These are phyloP conservation scores for Colletotrichum scovillei DNA, from an alignment of 2,329 filamentous ascomycete species.

Conservation along the genomic window DNA sequence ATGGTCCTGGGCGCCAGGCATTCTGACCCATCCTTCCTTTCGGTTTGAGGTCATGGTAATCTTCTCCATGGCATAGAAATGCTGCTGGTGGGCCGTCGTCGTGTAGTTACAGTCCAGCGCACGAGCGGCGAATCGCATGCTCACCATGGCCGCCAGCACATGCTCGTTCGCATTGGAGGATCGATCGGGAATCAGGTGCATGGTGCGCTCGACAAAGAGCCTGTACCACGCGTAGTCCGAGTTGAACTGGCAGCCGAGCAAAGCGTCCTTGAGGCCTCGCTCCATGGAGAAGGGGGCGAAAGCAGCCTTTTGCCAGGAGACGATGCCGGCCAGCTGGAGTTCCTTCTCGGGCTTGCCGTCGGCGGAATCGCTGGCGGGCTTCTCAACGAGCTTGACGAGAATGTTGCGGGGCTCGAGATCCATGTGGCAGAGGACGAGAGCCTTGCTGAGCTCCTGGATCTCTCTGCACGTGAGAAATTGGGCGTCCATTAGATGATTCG, in stretches of 20 bases:
- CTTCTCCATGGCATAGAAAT: background rate
- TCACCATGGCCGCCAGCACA: background rate
- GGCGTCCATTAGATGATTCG: background rate
- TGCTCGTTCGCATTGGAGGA: background rate
- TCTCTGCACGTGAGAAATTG: background rate
- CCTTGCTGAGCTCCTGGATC: background rate
- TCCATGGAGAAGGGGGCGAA: constrained; percentile 6
- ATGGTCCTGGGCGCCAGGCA: background rate
- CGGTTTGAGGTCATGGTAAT: background rate
- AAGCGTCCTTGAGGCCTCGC: constrained; percentile 3
- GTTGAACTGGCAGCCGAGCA: constrained; percentile 18
- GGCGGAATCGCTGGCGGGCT: background rate
- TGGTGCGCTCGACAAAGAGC: background rate
- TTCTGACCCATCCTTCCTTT: background rate
- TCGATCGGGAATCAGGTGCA: background rate
- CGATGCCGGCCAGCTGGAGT: background rate
- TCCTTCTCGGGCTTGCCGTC: background rate
- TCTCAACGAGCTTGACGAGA: constrained; percentile 4
- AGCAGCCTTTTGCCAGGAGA: background rate
- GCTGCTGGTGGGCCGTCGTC: background rate
- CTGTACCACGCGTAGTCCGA: constrained; percentile 1
- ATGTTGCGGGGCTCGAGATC: constrained; percentile 16
- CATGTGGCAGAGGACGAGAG: constrained; percentile 5
- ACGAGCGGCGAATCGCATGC: background rate
- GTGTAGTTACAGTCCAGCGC: background rate